Conservation (phyloP, 169 alveolate genomes). For the Plasmodium malariae region DNA sequence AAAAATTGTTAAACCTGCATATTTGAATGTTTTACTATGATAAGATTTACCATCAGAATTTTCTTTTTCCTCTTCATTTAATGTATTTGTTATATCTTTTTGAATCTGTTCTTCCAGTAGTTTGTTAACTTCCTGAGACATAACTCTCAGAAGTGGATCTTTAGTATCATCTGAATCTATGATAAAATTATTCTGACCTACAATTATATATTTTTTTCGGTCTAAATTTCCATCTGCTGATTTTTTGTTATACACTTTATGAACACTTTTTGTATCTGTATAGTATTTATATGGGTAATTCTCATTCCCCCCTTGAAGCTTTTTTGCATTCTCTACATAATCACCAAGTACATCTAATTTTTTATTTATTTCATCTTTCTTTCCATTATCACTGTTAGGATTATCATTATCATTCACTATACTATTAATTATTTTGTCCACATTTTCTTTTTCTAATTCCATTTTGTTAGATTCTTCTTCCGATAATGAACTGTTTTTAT, state of each 20-base stretch:
- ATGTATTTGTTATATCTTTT: conserved; percentile 27
- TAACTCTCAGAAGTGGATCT: conserved; percentile 28
- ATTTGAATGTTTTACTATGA: conserved; percentile 17
- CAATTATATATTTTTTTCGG: conserved; percentile 28
- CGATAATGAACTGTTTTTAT: conserved; percentile 1
- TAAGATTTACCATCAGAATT: neutral
- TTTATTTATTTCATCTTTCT: conserved; percentile 1
- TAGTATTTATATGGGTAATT: conserved; percentile 40
- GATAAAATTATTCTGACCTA: conserved; percentile 64
- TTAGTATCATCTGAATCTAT: conserved; percentile 47
- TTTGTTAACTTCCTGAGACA: conserved; percentile 25
- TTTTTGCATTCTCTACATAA: conserved; percentile 37
- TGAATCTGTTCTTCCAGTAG: conserved; percentile 25
- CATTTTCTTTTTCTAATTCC: neutral
- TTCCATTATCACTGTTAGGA: neutral
- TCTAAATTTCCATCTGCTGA: conserved; percentile 23
- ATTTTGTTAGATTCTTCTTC: conserved; percentile 1
- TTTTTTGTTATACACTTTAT: conserved; percentile 41
- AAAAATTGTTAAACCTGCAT: conserved; percentile 33
- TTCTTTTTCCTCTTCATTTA: conserved; percentile 21
- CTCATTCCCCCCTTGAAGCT: conserved; percentile 1
- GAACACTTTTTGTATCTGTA: conserved; percentile 48
- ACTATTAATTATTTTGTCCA: neutral
- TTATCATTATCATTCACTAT: neutral
- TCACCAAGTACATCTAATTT: conserved; percentile 36